phyloP scores from a whole-genome alignment of 495 filamentous ascomycete species.

The Wilcoxina mikolae region DNA sequence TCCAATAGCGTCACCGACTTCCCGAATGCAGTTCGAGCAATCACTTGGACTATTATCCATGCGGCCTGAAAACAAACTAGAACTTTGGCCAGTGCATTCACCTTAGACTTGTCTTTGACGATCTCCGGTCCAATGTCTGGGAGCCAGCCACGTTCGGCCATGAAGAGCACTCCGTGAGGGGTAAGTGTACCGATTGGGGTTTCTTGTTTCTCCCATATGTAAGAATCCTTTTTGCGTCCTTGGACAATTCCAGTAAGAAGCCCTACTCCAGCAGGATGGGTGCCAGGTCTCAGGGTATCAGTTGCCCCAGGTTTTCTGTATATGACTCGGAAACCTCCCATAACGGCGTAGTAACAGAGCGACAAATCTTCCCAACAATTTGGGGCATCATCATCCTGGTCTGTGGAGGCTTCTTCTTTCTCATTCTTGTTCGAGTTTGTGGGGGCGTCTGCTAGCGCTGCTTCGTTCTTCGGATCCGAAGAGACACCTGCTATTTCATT shows the following conservation, averaged over 20 bases:
- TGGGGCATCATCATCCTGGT: background rate
- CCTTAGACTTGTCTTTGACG: constrained; percentile 30
- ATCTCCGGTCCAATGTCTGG: background rate
- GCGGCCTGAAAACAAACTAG: constrained; percentile 30
- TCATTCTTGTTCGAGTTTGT: no score
- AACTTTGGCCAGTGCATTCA: constrained; percentile 28
- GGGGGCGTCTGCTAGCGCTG: no score
- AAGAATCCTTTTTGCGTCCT: background rate
- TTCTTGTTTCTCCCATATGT: background rate
- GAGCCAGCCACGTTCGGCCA: background rate
- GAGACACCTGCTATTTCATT: background rate
- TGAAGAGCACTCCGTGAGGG: background rate
- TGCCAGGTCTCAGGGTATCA: background rate
- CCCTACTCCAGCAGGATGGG: background rate
- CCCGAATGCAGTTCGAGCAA: constrained; percentile 18
- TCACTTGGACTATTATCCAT: constrained; percentile 31
- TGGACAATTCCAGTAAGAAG: background rate
- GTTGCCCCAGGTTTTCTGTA: background rate
- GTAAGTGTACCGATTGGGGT: background rate
- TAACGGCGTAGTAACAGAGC: background rate
- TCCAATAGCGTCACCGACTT: constrained; percentile 31
- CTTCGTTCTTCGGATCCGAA: background rate
- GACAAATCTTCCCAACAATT: background rate
- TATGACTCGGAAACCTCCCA: background rate
- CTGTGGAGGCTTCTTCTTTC: background rate